These are phyloP conservation scores for Penicillium odoratum DNA, from an alignment of 495 filamentous ascomycete species.

Conservation along the genomic window DNA sequence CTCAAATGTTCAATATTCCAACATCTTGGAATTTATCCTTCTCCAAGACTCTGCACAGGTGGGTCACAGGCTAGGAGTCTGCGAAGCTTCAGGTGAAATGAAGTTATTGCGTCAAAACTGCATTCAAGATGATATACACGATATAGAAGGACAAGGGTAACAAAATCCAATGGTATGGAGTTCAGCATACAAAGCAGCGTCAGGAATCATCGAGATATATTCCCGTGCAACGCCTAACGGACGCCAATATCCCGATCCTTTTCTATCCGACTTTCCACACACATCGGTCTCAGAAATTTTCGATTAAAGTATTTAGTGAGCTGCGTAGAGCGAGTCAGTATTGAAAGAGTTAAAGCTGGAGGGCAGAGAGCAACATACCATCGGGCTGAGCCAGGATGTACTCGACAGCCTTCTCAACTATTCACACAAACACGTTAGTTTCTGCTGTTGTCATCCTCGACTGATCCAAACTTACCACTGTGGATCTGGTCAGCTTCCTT, in stretches of 20 bases:
- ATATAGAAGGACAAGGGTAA: constrained; percentile 38
- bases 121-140: constrained; percentile 52
- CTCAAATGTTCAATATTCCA: too few species aligned
- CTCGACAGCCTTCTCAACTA: constrained; percentile 92
- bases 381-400: constrained; percentile 96
- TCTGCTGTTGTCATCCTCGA: background rate
- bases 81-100: constrained; percentile 8
- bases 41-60: background rate
- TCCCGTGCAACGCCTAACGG: constrained; percentile 24
- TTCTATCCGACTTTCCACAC: constrained; percentile 40
- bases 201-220: constrained; percentile 24
- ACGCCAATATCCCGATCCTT: constrained; percentile 38
- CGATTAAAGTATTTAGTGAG: constrained; percentile 46
- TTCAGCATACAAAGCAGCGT: constrained; percentile 42
- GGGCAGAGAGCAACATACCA: constrained; percentile 43
- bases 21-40: too few species aligned
- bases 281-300: constrained; percentile 23
- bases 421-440: constrained; percentile 23
- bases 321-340: constrained; percentile 27
- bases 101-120: constrained; percentile 31
- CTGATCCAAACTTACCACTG: constrained; percentile 70
- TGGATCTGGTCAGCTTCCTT: constrained; percentile 97
- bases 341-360: background rate
- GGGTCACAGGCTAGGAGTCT: background rate
- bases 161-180: constrained; percentile 44